Percentiles rank a stretch among this genome's conserved stretches.
phyloP scores from a whole-genome alignment of 768 basidiomycete species.

The Candolleomyces eurysporus region DNA sequence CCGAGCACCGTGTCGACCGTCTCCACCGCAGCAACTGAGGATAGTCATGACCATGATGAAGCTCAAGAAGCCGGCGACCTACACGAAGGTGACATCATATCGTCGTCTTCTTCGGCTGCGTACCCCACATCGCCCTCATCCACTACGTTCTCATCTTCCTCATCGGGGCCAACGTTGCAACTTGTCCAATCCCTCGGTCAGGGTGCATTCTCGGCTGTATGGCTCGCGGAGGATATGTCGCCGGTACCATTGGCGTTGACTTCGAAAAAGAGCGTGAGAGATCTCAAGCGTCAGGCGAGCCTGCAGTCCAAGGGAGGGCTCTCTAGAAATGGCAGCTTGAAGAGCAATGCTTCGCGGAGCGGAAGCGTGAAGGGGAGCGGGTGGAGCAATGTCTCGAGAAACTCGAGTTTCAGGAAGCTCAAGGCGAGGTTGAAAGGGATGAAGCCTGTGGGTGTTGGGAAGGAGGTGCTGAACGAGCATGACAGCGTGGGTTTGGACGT shows the following conservation, averaged over 20 bases:
- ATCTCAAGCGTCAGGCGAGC: slow-evolving; percentile 30
- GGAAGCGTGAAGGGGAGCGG: background rate
- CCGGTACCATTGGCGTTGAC: slow-evolving; percentile 41
- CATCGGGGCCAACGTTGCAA: slow-evolving; percentile 34
- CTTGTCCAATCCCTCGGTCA: slow-evolving; percentile 60
- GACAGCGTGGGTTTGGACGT: background rate
- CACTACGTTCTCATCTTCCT: slow-evolving; percentile 12
- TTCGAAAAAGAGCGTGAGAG: slow-evolving; percentile 40
- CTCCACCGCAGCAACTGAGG: slow-evolving; percentile 10
- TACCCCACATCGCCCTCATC: slow-evolving; percentile 4
- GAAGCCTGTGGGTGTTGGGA: slow-evolving; percentile 12
- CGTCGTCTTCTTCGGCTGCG: background rate
- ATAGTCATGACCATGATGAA: slow-evolving; percentile 1
- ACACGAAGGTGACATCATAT: slow-evolving; percentile 7
- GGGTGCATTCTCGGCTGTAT: slow-evolving; percentile 75
- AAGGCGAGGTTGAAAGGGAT: slow-evolving; percentile 26
- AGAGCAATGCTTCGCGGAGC: slow-evolving; percentile 7
- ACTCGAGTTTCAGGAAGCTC: slow-evolving; percentile 22
- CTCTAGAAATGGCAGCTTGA: slow-evolving; percentile 24
- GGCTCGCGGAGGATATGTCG: slow-evolving; percentile 62
- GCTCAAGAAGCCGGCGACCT: background rate
- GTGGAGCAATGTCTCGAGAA: slow-evolving; percentile 5
- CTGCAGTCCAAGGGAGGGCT: slow-evolving; percentile 10
- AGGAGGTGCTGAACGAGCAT: slow-evolving; percentile 1
- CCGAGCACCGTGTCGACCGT: slow-evolving; percentile 15